Base-by-base conservation (phyloP, 352 stramenopile species). In the Globisporangium parvum region DNA sequence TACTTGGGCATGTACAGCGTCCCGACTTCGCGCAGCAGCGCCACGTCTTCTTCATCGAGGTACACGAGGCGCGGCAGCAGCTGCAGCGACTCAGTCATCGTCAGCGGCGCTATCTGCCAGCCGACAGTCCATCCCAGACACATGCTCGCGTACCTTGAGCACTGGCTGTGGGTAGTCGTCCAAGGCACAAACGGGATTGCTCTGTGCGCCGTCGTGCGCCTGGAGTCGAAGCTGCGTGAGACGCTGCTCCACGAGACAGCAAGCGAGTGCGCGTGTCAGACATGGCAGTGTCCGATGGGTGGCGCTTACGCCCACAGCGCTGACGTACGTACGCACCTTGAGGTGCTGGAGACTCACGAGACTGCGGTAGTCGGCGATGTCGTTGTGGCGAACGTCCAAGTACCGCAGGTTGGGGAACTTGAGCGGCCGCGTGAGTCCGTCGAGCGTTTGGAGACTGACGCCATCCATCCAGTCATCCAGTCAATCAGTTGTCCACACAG, bases 401-500 rank as follows among this genome's bases (percentile, higher is more conserved):
- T 91, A 91, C 23, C 71, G 65, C 51, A 93, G 59, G 31, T 76
- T 73, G 2, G 83, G 80, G 23, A 91, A 79, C 60, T 93, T 93
- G 3, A 91, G 56, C 0, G 83, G 80, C 0, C 78, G 71, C 0
- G 71, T 60, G 18, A 91, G 35, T 0, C 77, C 83, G 18, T 90
- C 77, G 11, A 93, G 63, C 12, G 49, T 35, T 17, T 51, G 51
- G 14, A 93, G 35, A 45, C 83, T 89, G 23, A 6, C 3, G 12
- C n/a, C n/a, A 20, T 8, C 18, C 18, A n/a, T 45, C 9, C 15
- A 2, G 37, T 42, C 37, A 42, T 3, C 14, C 12, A 42, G 37
- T 42, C 12, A 18, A 9, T 42, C 3, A n/a, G 26, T 31, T 31
- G 26, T 31, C 26, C 26, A 31, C 26, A 31, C 26, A 6, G 6